Conservation (phyloP, 352 stramenopile species). For the Pythium utonaiense region DNA sequence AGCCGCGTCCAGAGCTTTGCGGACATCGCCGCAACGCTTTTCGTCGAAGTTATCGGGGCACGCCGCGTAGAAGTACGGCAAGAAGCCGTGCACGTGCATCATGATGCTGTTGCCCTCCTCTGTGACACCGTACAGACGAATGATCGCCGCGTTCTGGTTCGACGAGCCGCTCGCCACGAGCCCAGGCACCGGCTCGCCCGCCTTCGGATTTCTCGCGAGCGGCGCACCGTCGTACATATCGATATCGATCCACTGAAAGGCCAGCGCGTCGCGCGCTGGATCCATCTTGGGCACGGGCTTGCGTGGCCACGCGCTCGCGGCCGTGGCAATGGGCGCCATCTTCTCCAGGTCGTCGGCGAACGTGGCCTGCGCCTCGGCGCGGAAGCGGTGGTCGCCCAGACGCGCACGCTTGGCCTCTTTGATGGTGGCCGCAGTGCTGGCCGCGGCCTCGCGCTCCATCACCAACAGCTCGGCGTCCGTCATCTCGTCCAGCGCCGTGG, state of each 20-base stretch:
- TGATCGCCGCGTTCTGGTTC: slow-evolving; percentile 89
- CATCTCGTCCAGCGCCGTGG: slow-evolving; percentile 9
- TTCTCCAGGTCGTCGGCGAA: slow-evolving; percentile 57
- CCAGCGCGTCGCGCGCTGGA: slow-evolving; percentile 32
- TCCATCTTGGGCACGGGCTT: slow-evolving; percentile 38
- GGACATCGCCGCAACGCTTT: slow-evolving; percentile 65
- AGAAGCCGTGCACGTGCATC: slow-evolving; percentile 97
- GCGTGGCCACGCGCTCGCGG: slow-evolving; percentile 63
- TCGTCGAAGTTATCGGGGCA: slow-evolving; percentile 75
- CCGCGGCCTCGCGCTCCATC: slow-evolving; percentile 17
- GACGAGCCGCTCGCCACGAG: slow-evolving; percentile 89
- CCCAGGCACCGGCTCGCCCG: slow-evolving; percentile 45
- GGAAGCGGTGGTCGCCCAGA: slow-evolving; percentile 23
- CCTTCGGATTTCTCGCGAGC: slow-evolving; percentile 86
- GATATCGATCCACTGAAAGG: slow-evolving; percentile 98
- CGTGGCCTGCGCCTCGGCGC: slow-evolving; percentile 21
- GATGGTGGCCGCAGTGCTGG: neutral
- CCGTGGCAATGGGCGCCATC: slow-evolving; percentile 58
- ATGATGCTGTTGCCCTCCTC: slow-evolving; percentile 94
- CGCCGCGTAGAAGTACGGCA: slow-evolving; percentile 96
- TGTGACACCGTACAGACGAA: slow-evolving; percentile 97
- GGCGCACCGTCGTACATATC: slow-evolving; percentile 95
- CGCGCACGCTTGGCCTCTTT: slow-evolving; percentile 17
- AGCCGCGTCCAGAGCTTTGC: slow-evolving; percentile 52
- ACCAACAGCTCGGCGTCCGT: slow-evolving; percentile 19